Evolutionary conservation across 768 basidiomycete genomes (phyloP).

Genomic region (Favolaschia claudopus): DNA sequence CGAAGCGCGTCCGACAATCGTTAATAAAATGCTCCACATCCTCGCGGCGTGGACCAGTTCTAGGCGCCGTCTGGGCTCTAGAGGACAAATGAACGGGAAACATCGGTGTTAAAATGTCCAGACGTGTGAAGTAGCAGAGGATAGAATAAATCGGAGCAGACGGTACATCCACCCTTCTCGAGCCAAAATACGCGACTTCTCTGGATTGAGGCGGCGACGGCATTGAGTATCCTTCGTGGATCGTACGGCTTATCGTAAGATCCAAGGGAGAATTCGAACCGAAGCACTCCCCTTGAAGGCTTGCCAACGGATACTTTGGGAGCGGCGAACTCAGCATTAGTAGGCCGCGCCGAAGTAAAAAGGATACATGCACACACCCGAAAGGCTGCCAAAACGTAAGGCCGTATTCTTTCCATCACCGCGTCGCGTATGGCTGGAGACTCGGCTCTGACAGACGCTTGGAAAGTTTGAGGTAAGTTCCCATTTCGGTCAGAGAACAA

Average conservation of each 20-base stretch:
- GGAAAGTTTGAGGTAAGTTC: neutral
- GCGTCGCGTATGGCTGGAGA: conserved; percentile 19
- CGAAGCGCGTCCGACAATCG: conserved; percentile 51
- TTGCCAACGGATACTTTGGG: conserved; percentile 20
- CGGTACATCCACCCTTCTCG: conserved; percentile 44
- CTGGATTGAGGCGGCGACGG: conserved; percentile 38
- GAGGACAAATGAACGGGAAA: conserved; percentile 49
- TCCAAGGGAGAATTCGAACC: neutral
- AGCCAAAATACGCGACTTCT: conserved; percentile 53
- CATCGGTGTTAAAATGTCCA: conserved; percentile 41
- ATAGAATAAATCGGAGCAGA: conserved; percentile 55
- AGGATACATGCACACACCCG: conserved; percentile 6
- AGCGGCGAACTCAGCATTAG: neutral
- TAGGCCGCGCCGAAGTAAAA: neutral
- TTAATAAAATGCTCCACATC: conserved; percentile 53
- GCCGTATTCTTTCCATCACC: conserved; percentile 18
- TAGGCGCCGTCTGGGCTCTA: conserved; percentile 37
- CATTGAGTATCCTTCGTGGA: conserved; percentile 29
- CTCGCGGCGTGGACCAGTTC: conserved; percentile 54
- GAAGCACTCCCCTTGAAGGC: conserved; percentile 2
- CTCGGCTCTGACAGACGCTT: conserved; percentile 20
- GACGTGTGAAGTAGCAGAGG: conserved; percentile 54
- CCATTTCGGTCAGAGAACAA: conserved; percentile 37
- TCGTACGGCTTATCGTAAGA: conserved; percentile 21
- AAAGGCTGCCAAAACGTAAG: conserved; percentile 28